Base-by-base conservation (phyloP, 345 rosid genomes). In the Streptanthus diversifolius region DNA sequence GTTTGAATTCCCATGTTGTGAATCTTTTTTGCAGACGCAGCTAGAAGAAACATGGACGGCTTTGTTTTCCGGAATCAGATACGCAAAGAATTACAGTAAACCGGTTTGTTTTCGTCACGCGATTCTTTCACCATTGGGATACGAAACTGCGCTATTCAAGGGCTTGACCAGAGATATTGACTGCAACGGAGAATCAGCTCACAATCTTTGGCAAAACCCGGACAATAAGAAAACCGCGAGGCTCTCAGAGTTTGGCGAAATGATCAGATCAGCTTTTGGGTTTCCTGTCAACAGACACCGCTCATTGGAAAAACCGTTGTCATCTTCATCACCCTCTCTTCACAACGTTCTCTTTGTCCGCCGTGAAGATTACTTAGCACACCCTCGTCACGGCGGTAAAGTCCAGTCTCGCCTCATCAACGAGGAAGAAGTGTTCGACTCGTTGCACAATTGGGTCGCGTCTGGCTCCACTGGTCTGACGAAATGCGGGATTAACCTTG, bases 341-440 rank as follows among this genome's bases (percentile, higher is more conserved):
- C 83, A 83, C 57, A 90, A 88, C 54, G 80, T 95, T 71, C 97
- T 91, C 69, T 93, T 89, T 77, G 87, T 91, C 19, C 86, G 96
- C 45, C 92, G 99, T 19, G 98, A 95, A 77, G 90, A 95, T 77
- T 95, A 95, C 74, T 79, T 95, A 67, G 96, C 99, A 15, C 97
- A 95, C 71, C 97, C 97, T 32, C 95, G 97, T 29, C 96, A 89
- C 14, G 76, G 76, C 11, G 99, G 99, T 39, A 89, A 79, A 79
- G 83, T 91, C 58, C 87, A 93, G 73, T 85, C 97, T 2, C 87
- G 98, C 51, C 96, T 89, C 25, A 87, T 81, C 82, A 91, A 91
- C 63, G 96, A 93, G 78, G 84, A 81, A 81, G 90, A 88, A 77
- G 87, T 93, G 73, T 89, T 85, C 35, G 85, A 93, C 51, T 73